phyloP scores from a whole-genome alignment of 306 rosid genomes.

The Sindora glabra region DNA sequence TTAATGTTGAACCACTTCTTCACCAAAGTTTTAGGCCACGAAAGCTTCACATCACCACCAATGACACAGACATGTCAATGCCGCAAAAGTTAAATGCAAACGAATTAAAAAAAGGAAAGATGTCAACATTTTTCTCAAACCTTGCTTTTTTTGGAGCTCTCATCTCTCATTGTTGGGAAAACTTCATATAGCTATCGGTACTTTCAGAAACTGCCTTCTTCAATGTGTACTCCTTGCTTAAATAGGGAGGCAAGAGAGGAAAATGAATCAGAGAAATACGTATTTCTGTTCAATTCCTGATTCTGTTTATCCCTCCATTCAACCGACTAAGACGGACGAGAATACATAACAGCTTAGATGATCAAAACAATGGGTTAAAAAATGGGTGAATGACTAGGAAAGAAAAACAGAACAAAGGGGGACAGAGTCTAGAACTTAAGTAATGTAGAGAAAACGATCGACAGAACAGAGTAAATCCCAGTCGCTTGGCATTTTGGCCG shows the following conservation, averaged over 20 bases:
- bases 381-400: background rate
- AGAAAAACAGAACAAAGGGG: slow-evolving; percentile 21
- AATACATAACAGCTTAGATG: background rate
- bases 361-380: slow-evolving; percentile 11
- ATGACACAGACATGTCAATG: slow-evolving; percentile 26
- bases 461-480: slow-evolving; percentile 24
- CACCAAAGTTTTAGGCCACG: slow-evolving; percentile 95
- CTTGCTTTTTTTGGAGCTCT: slow-evolving; percentile 91
- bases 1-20: slow-evolving; percentile 96
- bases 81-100: slow-evolving; percentile 13
- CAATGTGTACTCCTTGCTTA: background rate
- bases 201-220: slow-evolving; percentile 11
- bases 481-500: slow-evolving; percentile 28
- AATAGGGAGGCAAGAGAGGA: background rate
- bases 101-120: slow-evolving; percentile 8
- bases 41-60: slow-evolving; percentile 78
- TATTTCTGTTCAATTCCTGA: slow-evolving; percentile 1
- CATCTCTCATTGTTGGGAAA: slow-evolving; percentile 94
- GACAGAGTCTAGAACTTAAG: slow-evolving; percentile 23
- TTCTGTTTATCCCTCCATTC: slow-evolving; percentile 3
- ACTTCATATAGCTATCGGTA: slow-evolving; percentile 58
- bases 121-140: slow-evolving; percentile 53
- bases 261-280: slow-evolving; percentile 1
- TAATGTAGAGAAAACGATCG: slow-evolving; percentile 22
- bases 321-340: background rate